phyloP scores from a whole-genome alignment of 192 early-diverging fungal genomes.

The Chytriomyces sp. region DNA sequence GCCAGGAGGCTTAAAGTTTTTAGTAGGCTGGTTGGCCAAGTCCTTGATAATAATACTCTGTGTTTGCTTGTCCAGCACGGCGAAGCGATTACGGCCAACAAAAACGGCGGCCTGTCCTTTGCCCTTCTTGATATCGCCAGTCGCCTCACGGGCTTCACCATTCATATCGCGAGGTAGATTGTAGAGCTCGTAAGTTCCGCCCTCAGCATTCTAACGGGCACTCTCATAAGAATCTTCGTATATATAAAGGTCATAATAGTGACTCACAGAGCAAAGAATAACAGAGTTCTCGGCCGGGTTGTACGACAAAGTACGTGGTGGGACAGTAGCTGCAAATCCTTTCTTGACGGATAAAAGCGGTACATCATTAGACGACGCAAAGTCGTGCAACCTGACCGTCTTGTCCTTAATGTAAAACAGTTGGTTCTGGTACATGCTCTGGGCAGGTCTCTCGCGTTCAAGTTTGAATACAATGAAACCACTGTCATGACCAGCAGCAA shows the following conservation, averaged over 20 bases:
- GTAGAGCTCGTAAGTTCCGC: slow-evolving; percentile 91
- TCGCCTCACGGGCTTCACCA: slow-evolving; percentile 59
- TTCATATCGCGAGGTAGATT: slow-evolving; percentile 73
- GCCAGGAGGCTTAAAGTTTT: slow-evolving; percentile 81
- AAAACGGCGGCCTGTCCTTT: slow-evolving; percentile 83
- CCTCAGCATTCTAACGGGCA: slow-evolving; percentile 66
- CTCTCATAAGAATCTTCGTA: neutral
- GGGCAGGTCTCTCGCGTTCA: slow-evolving; percentile 95
- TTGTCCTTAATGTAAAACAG: slow-evolving; percentile 91
- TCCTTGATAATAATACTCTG: slow-evolving; percentile 86
- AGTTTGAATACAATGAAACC: slow-evolving; percentile 98
- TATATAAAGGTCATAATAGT: neutral
- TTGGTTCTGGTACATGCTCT: slow-evolving; percentile 77
- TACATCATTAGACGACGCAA: slow-evolving; percentile 72
- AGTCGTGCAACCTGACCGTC: slow-evolving; percentile 82
- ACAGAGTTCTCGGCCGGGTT: slow-evolving; percentile 93
- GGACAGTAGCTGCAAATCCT: slow-evolving; percentile 63
- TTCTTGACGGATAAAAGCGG: slow-evolving; percentile 78
- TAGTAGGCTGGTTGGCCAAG: slow-evolving; percentile 82
- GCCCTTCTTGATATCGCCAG: slow-evolving; percentile 74
- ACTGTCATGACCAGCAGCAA: slow-evolving; percentile 97
- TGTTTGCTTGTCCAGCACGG: slow-evolving; percentile 86
- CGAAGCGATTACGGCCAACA: slow-evolving; percentile 96
- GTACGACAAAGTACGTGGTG: slow-evolving; percentile 84
- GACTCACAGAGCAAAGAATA: slow-evolving; percentile 73